Evolutionary conservation across 176 grass and related monocot genomes (phyloP).

Genomic region (Paspalum vaginatum): DNA sequence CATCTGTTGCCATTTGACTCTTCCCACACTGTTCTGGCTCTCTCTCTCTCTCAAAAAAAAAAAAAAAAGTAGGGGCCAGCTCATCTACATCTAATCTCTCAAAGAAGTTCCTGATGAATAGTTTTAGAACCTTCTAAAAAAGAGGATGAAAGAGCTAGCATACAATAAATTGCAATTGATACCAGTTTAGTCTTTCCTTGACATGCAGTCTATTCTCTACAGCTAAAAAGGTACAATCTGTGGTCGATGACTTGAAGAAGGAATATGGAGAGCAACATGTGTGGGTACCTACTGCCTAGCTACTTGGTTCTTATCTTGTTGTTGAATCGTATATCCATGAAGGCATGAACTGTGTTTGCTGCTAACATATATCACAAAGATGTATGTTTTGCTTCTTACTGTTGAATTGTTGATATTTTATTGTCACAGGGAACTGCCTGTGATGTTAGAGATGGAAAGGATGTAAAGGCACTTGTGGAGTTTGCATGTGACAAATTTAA

Average conservation of each 20-base stretch:
- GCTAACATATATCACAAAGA: conserved; percentile 17
- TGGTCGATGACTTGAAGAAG: conserved; percentile 60
- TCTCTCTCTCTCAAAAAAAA: neutral
- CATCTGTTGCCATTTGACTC: neutral
- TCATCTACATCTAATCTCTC: conserved; percentile 4
- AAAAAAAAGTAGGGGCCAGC: neutral
- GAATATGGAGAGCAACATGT: conserved; percentile 93
- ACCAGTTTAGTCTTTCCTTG: conserved; percentile 52
- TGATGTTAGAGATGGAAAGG: conserved; percentile 92
- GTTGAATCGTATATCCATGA: conserved; percentile 1
- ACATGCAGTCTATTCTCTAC: conserved; percentile 58
- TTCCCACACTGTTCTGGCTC: neutral
- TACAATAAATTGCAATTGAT: conserved; percentile 38
- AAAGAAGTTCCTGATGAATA: neutral
- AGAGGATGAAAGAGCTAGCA: conserved; percentile 2
- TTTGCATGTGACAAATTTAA: conserved; percentile 70
- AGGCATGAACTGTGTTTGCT: conserved; percentile 1
- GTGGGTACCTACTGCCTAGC: conserved; percentile 79
- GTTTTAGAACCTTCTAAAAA: neutral
- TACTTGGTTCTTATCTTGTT: conserved; percentile 38
- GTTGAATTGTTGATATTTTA: conserved; percentile 30
- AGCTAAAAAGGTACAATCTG: conserved; percentile 84
- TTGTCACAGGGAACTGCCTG: conserved; percentile 73
- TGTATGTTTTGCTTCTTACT: neutral
- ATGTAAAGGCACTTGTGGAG: conserved; percentile 84